phyloP scores from a whole-genome alignment of 225 moss, liverwort and hornwort genomes.

The Straminergon stramineum region DNA sequence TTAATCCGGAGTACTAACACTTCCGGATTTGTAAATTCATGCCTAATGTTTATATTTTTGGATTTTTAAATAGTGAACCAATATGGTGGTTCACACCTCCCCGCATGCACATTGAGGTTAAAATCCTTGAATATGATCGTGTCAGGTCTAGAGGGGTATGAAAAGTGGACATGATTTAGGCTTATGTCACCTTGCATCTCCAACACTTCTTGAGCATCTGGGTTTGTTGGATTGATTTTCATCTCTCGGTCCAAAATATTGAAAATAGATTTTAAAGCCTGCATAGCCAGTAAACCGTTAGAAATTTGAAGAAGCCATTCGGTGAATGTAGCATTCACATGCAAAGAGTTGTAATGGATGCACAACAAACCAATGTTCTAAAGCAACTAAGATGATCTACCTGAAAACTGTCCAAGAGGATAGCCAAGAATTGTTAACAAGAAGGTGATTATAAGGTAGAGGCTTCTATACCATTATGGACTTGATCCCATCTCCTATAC shows the following conservation, averaged over 20 bases:
- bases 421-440: not conserved
- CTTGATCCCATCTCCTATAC: not conserved
- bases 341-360: not conserved
- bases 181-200: slow-evolving; percentile 42
- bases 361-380: not conserved
- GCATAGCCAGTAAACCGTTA: not conserved
- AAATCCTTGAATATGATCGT: slow-evolving; percentile 41
- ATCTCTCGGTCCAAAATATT: slow-evolving; percentile 43
- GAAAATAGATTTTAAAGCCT: slow-evolving; percentile 57
- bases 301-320: not conserved
- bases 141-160: slow-evolving; percentile 46
- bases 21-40: no score
- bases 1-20: no score
- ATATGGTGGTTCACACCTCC: no score
- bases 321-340: not conserved
- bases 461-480: not conserved
- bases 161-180: slow-evolving; percentile 32
- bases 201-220: slow-evolving; percentile 31
- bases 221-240: slow-evolving; percentile 33
- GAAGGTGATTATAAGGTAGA: not conserved
- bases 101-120: slow-evolving; percentile 38
- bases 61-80: no score
- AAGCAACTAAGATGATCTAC: not conserved
- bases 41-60: no score
- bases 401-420: not conserved